Evolutionary conservation across 257 asterid genomes (phyloP).

Genomic region (Cruciata laevipes): DNA sequence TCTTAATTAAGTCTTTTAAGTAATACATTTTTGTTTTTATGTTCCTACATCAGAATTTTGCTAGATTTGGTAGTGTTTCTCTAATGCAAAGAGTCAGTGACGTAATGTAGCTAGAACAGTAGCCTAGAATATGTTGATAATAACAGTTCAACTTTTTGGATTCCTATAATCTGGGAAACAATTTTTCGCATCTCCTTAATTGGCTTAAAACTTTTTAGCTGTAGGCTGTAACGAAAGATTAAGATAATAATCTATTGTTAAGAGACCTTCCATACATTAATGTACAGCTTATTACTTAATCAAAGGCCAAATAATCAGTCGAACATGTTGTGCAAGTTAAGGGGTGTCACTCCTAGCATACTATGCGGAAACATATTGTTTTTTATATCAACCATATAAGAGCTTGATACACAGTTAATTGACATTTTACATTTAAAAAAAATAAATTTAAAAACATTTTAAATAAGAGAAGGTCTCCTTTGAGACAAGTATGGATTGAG

Average conservation of each 20-base stretch:
- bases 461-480: too few species aligned
- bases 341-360: not conserved
- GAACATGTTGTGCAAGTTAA: not conserved
- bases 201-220: not conserved
- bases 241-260: not conserved
- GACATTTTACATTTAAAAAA: too few species aligned
- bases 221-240: not conserved
- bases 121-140: too few species aligned
- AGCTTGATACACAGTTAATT: too few species aligned
- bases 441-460: too few species aligned
- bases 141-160: not conserved
- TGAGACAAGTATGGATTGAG: too few species aligned
- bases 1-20: too few species aligned
- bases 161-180: not conserved
- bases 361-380: not conserved
- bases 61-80: not conserved
- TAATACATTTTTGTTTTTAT: not conserved
- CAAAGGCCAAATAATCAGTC: too few species aligned
- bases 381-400: too few species aligned
- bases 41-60: not conserved
- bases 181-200: not conserved
- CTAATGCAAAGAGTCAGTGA: not conserved
- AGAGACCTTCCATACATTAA: not conserved
- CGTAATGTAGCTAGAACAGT: too few species aligned
- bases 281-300: not conserved